Percentiles rank a stretch among this genome's conserved stretches.
phyloP scores from a whole-genome alignment of 805 yeast genomes.

The Starmera amethionina region DNA sequence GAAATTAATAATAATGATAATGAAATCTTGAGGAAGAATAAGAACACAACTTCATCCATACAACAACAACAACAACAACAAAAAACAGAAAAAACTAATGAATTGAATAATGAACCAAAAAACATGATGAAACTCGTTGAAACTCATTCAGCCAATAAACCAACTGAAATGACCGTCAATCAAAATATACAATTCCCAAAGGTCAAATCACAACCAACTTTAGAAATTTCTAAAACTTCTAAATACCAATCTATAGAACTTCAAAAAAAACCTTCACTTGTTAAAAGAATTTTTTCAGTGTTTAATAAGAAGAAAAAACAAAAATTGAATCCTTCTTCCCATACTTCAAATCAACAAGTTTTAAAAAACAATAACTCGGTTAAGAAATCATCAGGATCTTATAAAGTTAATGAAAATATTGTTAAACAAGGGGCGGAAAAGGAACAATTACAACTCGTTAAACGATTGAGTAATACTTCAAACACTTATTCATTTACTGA shows the following conservation, averaged over 20 bases:
- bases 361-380: background rate
- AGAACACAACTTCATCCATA: too few relatives aligned
- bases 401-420: background rate
- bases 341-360: background rate
- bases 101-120: too few relatives aligned
- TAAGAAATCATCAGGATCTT: background rate
- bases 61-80: too few relatives aligned
- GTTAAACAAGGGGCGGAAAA: background rate
- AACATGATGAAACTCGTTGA: too few relatives aligned
- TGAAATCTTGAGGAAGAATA: too few relatives aligned
- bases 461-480: background rate
- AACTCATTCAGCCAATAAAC: too few relatives aligned
- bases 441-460: background rate
- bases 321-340: background rate
- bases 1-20: too few relatives aligned
- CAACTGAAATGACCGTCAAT: too few relatives aligned
- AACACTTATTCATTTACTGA: conserved; percentile 16
- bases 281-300: conserved; percentile 14
- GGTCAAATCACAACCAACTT: too few relatives aligned
- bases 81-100: too few relatives aligned
- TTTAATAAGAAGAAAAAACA: conserved; percentile 1
- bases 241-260: background rate
- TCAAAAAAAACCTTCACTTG: conserved; percentile 13
- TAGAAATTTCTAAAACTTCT: background rate
- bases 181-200: too few relatives aligned